These are phyloP conservation scores for Suillus spraguei DNA, from an alignment of 768 basidiomycete genomes.

Conservation along the genomic window DNA sequence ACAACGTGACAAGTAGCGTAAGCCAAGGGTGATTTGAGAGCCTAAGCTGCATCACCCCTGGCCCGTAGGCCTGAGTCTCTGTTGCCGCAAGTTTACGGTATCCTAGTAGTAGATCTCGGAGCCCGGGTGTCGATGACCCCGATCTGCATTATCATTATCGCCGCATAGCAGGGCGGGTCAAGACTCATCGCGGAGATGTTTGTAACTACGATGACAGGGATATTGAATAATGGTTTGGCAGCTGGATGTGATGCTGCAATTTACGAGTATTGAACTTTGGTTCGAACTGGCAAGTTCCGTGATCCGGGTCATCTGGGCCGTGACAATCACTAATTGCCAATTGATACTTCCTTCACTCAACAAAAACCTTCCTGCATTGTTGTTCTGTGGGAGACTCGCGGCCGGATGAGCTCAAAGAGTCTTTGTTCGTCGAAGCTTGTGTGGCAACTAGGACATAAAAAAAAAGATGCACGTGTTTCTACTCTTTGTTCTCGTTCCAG, in stretches of 20 bases:
- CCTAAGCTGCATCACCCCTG: neutral
- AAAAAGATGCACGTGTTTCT: neutral
- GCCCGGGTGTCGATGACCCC: neutral
- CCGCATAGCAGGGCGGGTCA: neutral
- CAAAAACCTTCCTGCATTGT: neutral
- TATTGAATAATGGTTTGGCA: neutral
- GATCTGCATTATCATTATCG: neutral
- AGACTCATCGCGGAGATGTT: neutral
- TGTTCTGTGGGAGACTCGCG: neutral
- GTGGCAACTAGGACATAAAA: neutral
- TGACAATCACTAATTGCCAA: no score
- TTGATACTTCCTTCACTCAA: neutral
- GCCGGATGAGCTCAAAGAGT: neutral
- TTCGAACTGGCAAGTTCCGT: neutral
- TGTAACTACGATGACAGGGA: neutral
- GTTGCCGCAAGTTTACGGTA: neutral
- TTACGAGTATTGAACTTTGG: neutral
- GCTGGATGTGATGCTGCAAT: neutral
- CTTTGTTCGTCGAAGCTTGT: conserved; percentile 1
- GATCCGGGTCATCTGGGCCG: neutral
- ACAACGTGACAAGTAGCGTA: neutral
- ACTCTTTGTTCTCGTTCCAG: conserved; percentile 14
- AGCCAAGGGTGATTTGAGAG: neutral
- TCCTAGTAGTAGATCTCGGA: neutral
- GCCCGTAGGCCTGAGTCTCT: no score